A percentile compares a stretch with the other conserved stretches of the same genome.
phyloP scores from a whole-genome alignment of 768 basidiomycete genomes.

The Cystofilobasidium capitatum region DNA sequence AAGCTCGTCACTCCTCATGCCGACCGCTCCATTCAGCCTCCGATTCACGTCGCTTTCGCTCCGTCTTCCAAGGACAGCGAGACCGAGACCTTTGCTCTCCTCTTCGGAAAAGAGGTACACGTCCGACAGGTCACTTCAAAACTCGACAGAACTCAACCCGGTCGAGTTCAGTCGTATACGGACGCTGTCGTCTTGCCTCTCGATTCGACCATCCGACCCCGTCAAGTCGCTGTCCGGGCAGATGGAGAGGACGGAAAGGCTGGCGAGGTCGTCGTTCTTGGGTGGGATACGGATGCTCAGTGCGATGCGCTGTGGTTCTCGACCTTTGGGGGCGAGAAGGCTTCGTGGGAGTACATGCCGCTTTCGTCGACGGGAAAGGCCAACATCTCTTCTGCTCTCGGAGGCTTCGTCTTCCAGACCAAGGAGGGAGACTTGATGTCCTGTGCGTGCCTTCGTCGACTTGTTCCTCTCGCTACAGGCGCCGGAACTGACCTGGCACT shows the following conservation, averaged over 20 bases:
- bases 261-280: constrained; percentile 12
- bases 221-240: constrained; percentile 15
- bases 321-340: constrained; percentile 27
- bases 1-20: constrained; percentile 34
- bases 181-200: neutral
- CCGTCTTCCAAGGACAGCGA: constrained; percentile 32
- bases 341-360: constrained; percentile 24
- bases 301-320: constrained; percentile 17
- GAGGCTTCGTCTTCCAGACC: constrained; percentile 28
- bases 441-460: constrained; percentile 28
- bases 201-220: neutral
- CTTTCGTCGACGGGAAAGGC: constrained; percentile 11
- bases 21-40: constrained; percentile 39
- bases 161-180: neutral
- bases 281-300: constrained; percentile 3
- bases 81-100: constrained; percentile 50
- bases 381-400: constrained; percentile 11
- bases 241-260: neutral
- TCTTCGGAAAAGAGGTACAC: constrained; percentile 60
- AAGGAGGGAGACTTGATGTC: constrained; percentile 30
- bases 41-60: constrained; percentile 61
- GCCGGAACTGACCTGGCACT: constrained; percentile 20
- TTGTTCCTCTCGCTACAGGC: neutral
- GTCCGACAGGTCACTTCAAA: constrained; percentile 36
- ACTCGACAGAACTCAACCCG: constrained; percentile 5